Conservation (phyloP, 2,329 filamentous ascomycete genomes). For the Cladosporium phlei region DNA sequence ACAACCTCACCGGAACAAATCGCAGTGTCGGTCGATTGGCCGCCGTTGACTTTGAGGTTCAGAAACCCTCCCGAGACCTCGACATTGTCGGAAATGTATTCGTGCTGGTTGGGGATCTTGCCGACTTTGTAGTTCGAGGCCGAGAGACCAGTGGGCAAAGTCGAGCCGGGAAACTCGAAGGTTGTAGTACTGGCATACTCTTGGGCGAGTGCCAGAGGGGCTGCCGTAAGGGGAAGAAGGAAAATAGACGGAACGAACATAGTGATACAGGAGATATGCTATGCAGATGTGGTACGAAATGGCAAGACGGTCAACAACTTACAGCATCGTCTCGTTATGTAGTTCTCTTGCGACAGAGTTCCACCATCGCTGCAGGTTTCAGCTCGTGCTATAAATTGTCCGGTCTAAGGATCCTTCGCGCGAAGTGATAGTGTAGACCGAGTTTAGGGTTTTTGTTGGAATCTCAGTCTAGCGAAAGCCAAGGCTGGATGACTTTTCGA, state of each 20-base stretch:
- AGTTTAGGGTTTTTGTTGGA: no score
- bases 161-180: not conserved
- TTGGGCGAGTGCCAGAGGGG: not conserved
- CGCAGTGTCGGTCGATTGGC: slow-evolving; percentile 1
- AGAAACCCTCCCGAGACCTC: slow-evolving; percentile 15
- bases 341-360: not conserved
- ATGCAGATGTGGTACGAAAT: not conserved
- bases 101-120: not conserved
- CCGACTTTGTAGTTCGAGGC: not conserved
- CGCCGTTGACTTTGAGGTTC: slow-evolving; percentile 16
- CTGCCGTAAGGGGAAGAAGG: not conserved
- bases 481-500: no score
- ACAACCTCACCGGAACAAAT: slow-evolving; percentile 17
- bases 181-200: slow-evolving; percentile 3
- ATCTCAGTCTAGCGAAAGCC: no score
- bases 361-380: not conserved
- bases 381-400: not conserved
- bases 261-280: slow-evolving; percentile 1
- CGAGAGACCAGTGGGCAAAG: slow-evolving; percentile 2
- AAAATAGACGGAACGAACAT: not conserved
- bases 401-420: not conserved
- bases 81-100: not conserved
- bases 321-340: not conserved
- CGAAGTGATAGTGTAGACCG: not conserved
- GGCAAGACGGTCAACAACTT: no score